Base-by-base conservation (phyloP, 2,329 filamentous ascomycete species). In the Colletotrichum sp. region DNA sequence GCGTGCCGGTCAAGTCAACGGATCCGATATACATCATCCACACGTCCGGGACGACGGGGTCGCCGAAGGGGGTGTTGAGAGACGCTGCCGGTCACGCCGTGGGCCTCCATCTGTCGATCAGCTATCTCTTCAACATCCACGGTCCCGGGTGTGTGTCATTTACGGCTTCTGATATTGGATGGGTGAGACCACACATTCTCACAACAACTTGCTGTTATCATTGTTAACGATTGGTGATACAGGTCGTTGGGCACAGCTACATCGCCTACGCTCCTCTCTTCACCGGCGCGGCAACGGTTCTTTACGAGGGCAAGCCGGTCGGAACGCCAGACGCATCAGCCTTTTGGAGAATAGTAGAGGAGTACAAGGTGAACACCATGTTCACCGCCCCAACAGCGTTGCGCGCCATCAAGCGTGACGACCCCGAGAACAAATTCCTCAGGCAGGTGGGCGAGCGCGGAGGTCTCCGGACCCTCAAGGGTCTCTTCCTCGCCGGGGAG, bases 271-370 rank as follows among this genome's bases (percentile, higher is more conserved):
- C 92, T 6, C 96, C 96, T 15, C 90, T 98, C 8, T 90, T 98
- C 3, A 92, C 94, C 1, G 96, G 96, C 7, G 96, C 96, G 3
- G 93, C 96, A 2, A 98, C 95, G 0, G 91, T 98, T 2, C 88
- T 98, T 0, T 98, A 96, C 83, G 96, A 98, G 85, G 96, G 96
- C n/a, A 98, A 98, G 79, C 96, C 96, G 0, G 89, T 98, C 15
- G 96, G 96, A 6, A 98, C 96, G 0, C 96, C 96, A 0, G 93
- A 98, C 79, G 94, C 95, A 1, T 94, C 95, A 8, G 94, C 94
- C 0, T 97, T 98, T 82, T 98, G 96, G 96, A 89, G 96, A 4
- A 91, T 98, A 21, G 85, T 97, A 6, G 93, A 96, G 78, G 94
- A 97, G 80, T 94, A 98, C 87, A 93, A 93, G 80, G 95, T 97